phyloP scores from a whole-genome alignment of 2,329 filamentous ascomycete genomes.

The Curvularia hawaiiensis region DNA sequence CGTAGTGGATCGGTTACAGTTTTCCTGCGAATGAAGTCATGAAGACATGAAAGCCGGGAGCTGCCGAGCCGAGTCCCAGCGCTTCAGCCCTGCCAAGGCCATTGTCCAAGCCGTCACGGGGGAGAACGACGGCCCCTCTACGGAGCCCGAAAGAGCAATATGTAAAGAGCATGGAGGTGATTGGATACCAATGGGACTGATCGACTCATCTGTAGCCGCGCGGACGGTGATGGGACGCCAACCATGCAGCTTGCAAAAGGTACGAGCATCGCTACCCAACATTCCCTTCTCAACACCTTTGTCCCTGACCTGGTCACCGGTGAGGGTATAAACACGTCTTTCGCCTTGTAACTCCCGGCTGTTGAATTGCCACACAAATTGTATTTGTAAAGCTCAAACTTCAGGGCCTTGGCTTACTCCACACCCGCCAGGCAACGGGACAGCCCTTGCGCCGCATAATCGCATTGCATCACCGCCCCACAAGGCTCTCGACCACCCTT shows the following conservation, averaged over 20 bases:
- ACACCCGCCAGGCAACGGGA: neutral
- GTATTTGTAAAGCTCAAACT: neutral
- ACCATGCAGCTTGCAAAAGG: neutral
- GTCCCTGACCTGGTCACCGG: neutral
- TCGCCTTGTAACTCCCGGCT: neutral
- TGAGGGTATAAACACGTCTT: neutral
- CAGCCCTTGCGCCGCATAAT: constrained; percentile 1
- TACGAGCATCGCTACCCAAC: neutral
- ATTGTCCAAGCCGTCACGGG: neutral
- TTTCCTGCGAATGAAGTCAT: neutral
- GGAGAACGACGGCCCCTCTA: neutral
- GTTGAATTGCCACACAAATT: neutral
- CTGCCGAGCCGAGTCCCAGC: neutral
- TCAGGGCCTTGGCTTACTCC: neutral
- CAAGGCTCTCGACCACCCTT: constrained; percentile 13
- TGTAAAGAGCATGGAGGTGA: neutral
- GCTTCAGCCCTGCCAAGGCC: neutral
- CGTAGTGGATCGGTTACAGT: neutral
- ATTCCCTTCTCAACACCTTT: neutral
- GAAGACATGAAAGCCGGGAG: neutral
- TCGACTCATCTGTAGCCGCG: constrained; percentile 2
- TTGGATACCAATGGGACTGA: neutral
- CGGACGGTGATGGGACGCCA: neutral
- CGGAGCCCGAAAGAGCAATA: constrained; percentile 2
- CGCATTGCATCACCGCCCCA: constrained; percentile 10